Evolutionary conservation across 2,329 filamentous ascomycete genomes (phyloP).

Genomic region (Aspergillus sp.): DNA sequence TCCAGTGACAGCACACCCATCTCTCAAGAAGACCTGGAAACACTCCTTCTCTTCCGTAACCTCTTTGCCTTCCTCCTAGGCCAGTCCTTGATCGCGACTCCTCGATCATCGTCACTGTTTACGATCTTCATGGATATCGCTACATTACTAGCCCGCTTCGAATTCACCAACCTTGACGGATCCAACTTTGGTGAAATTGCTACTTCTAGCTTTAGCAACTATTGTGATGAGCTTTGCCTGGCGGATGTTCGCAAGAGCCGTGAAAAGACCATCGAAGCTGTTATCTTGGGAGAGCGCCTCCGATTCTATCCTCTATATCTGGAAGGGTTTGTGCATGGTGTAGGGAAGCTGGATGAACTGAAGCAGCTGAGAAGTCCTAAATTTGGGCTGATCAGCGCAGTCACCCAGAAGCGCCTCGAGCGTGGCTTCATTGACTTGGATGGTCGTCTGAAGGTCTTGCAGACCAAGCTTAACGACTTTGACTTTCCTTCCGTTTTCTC

Average conservation of each 20-base stretch:
- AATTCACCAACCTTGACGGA: slow-evolving; percentile 62
- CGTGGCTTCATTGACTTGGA: slow-evolving; percentile 78
- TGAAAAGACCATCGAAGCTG: slow-evolving; percentile 84
- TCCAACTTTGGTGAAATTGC: slow-evolving; percentile 65
- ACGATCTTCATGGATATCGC: slow-evolving; percentile 62
- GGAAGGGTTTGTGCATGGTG: slow-evolving; percentile 87
- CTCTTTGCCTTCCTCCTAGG: slow-evolving; percentile 65
- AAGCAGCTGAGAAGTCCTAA: slow-evolving; percentile 69
- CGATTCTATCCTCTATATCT: slow-evolving; percentile 79
- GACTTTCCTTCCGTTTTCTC: slow-evolving; percentile 89
- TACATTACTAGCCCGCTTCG: slow-evolving; percentile 56
- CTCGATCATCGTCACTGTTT: slow-evolving; percentile 56
- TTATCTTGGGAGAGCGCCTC: slow-evolving; percentile 88
- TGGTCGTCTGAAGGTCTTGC: slow-evolving; percentile 68
- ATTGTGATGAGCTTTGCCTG: slow-evolving; percentile 73
- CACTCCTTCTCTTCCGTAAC: slow-evolving; percentile 60
- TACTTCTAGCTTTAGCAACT: slow-evolving; percentile 53
- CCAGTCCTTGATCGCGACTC: slow-evolving; percentile 60
- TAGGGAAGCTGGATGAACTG: slow-evolving; percentile 76
- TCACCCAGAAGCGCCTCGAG: slow-evolving; percentile 77
- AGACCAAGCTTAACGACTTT: slow-evolving; percentile 76
- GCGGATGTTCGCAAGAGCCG: slow-evolving; percentile 78
- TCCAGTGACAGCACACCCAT: slow-evolving; percentile 33
- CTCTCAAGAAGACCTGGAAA: slow-evolving; percentile 54
- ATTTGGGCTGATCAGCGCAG: slow-evolving; percentile 66